Evolutionary conservation across 2,329 filamentous ascomycete genomes (phyloP).

Genomic region (Aspergillus intermedius): DNA sequence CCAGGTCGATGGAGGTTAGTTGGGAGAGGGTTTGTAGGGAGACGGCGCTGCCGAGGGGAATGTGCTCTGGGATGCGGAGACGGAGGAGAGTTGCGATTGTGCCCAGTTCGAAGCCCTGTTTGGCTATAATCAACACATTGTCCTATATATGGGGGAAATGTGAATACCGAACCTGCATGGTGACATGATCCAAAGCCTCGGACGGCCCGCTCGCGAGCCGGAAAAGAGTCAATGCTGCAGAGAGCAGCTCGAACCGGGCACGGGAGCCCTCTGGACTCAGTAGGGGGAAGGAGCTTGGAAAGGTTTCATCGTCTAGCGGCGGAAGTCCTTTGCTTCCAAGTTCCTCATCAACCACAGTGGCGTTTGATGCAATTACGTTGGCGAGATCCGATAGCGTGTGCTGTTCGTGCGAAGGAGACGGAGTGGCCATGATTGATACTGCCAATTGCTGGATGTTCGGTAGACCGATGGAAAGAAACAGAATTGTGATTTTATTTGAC

Average conservation of each 20-base stretch:
- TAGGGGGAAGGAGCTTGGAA: not conserved
- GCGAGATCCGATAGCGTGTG: not conserved
- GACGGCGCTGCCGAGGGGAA: not conserved
- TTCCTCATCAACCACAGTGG: not conserved
- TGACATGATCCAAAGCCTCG: not conserved
- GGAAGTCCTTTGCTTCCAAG: not conserved
- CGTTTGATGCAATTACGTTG: constrained; percentile 1
- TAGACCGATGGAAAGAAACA: not conserved
- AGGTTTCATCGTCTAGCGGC: not conserved
- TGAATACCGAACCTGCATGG: not conserved
- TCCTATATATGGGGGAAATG: too few species aligned
- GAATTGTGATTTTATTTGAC: too few species aligned
- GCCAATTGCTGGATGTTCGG: not conserved
- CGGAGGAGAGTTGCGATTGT: not conserved
- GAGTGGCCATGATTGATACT: not conserved
- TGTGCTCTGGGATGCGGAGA: not conserved
- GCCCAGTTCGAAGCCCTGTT: not conserved
- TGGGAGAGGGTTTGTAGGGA: not conserved
- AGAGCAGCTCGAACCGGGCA: not conserved
- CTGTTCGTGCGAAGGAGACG: not conserved
- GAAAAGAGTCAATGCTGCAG: not conserved
- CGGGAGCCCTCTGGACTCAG: not conserved
- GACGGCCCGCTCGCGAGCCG: not conserved
- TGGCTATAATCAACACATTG: not conserved
- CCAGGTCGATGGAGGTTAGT: not conserved